Conservation (phyloP, 208 protist species). For the Leptomonas pyrrhocoris region DNA sequence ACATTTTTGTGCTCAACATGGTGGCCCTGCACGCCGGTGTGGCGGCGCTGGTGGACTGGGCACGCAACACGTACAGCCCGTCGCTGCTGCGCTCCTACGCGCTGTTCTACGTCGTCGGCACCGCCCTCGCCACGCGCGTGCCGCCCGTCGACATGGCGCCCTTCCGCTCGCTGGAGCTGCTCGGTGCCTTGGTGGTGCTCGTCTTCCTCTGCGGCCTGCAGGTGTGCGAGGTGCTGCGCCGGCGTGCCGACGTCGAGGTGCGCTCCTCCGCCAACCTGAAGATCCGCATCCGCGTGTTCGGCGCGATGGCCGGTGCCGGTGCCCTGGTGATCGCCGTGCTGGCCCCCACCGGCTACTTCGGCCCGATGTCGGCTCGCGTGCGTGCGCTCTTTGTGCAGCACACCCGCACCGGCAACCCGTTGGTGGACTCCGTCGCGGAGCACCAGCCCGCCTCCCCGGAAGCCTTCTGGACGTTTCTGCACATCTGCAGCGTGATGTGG, state of each 20-base stretch:
- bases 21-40: constrained; percentile 95
- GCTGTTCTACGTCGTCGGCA: constrained; percentile 95
- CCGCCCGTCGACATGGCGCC: constrained; percentile 94
- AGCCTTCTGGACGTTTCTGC: constrained; percentile 17
- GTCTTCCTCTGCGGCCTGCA: constrained; percentile 45
- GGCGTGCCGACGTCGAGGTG: constrained; percentile 22
- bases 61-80: constrained; percentile 73
- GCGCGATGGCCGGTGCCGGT: constrained; percentile 21
- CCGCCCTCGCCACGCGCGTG: constrained; percentile 94
- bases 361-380: constrained; percentile 61
- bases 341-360: constrained; percentile 53
- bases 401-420: constrained; percentile 78
- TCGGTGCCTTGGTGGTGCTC: constrained; percentile 92
- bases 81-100: constrained; percentile 94
- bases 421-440: too few species aligned
- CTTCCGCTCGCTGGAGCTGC: constrained; percentile 94
- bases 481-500: not conserved
- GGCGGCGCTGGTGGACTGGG: constrained; percentile 82
- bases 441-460: too few species aligned
- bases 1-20: constrained; percentile 98
- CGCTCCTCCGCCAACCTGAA: constrained; percentile 29
- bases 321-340: constrained; percentile 34
- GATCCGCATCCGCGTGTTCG: constrained; percentile 38
- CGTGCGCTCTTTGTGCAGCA: constrained; percentile 73
- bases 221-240: constrained; percentile 33